phyloP scores from a whole-genome alignment of 2,329 filamentous ascomycete genomes.

The Thelonectria olida region DNA sequence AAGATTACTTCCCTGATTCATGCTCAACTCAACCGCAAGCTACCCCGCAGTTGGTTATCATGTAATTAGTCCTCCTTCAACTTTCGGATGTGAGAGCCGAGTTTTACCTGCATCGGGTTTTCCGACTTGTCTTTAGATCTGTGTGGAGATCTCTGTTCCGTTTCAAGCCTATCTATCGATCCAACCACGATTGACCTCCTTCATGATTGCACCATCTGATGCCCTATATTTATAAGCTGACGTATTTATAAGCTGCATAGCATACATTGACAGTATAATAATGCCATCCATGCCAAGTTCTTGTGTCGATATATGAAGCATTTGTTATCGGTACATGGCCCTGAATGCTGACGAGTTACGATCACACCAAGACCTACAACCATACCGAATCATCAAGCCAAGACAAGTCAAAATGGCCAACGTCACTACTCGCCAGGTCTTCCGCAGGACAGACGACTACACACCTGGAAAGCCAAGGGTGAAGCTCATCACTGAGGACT shows the following conservation, averaged over 20 bases:
- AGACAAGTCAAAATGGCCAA: neutral
- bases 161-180: too few species aligned
- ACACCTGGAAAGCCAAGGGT: constrained; percentile 44
- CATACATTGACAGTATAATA: neutral
- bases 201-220: neutral
- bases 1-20: too few species aligned
- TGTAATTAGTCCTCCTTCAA: neutral
- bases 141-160: too few species aligned
- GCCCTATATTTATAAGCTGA: neutral
- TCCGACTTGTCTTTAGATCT: neutral
- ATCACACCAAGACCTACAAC: neutral
- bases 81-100: neutral
- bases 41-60: neutral
- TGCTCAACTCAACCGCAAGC: neutral
- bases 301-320: neutral
- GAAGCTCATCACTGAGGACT: constrained; percentile 44
- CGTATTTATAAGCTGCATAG: neutral
- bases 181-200: too few species aligned
- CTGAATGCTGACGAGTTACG: too few species aligned
- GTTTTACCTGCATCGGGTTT: neutral
- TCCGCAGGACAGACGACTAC: constrained; percentile 42
- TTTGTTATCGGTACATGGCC: too few species aligned
- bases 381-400: neutral
- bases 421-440: constrained; percentile 33
- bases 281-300: neutral